Base-by-base conservation (phyloP, 1,284 basidiomycete genomes). In the Vanrija sp. region DNA sequence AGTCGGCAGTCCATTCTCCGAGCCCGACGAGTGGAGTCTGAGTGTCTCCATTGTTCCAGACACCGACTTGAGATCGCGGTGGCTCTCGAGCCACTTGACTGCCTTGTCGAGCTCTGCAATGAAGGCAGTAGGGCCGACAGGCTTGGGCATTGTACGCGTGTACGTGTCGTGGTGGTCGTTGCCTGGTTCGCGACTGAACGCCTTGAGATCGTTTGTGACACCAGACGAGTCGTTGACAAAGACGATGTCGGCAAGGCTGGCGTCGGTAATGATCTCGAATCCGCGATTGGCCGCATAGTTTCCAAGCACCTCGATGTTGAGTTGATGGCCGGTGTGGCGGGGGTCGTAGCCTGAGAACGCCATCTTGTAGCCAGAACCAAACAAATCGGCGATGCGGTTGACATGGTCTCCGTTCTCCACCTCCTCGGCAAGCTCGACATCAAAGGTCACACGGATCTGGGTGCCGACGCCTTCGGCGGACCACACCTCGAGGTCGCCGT, bases 111-210 rank as follows among this genome's bases (percentile, higher is more conserved):
- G 77, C 6, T 85, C 82, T 15, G 80, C 71, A 35, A 85, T 82
- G 50, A 96, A 78, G 27, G 86, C 84, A 46, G 83, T 83, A 0
- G 92, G 93, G 1, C 92, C 91, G 24, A 85, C 85, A 3, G 93
- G 93, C 72, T 97, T 97, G 80, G 15, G 89, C 83, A 71, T 87
- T 89, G 72, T 90, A 88, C 25, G 92, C 91, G 47, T 18, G 92
- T 92, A n/a, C 84, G 82, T 24, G 79, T 79, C 66, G 90, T 59
- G 20, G 60, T 50, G 19, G 45, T 39, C 15, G 67, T 53, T 18
- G 65, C 59, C 46, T 62, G 56, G 47, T 54, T 41, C 35, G 41
- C 51, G 27, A 41, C 52, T 54, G 20, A 84, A 82, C 9, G 87
- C 84, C 19, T 78, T 72, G 25, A 80, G 69, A 12, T 94, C 77